Conservation (phyloP, 495 filamentous ascomycete genomes). For the Annulohypoxylon moriforme region DNA sequence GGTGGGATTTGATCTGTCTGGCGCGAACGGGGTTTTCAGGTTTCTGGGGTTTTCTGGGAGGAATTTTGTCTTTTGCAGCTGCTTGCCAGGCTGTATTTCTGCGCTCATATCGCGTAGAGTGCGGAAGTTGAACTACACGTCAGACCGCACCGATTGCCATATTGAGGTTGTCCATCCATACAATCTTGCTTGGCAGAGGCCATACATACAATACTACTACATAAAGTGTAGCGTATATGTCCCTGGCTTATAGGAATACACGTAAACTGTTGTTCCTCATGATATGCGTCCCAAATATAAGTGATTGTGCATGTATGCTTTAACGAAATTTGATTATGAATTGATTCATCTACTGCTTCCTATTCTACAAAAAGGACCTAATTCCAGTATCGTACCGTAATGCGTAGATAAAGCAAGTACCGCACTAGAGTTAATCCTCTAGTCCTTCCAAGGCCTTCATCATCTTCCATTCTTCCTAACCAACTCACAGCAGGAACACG, state of each 20-base stretch:
- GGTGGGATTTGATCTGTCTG: background rate
- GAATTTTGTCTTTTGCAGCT: background rate
- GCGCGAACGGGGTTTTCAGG: background rate
- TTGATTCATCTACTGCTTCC: background rate
- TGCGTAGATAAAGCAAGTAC: background rate
- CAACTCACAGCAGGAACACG: constrained; percentile 57
- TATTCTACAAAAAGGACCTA: constrained; percentile 19
- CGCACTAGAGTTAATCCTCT: background rate
- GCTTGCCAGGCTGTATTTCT: background rate
- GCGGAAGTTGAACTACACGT: background rate
- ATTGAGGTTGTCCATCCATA: background rate
- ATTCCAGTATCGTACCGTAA: background rate
- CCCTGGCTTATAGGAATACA: constrained; percentile 7
- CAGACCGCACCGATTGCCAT: background rate
- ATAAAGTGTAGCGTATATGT: background rate
- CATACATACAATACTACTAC: background rate
- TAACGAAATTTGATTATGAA: constrained; percentile 1
- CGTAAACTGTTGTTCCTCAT: constrained; percentile 22
- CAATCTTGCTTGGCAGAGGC: background rate
- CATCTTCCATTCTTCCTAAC: background rate
- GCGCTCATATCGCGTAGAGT: background rate
- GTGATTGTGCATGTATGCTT: constrained; percentile 14
- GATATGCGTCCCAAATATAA: background rate
- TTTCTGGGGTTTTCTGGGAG: background rate
- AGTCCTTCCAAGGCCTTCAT: background rate